Conservation (phyloP, 805 yeast species). For the Barnettozyma siamensis region DNA sequence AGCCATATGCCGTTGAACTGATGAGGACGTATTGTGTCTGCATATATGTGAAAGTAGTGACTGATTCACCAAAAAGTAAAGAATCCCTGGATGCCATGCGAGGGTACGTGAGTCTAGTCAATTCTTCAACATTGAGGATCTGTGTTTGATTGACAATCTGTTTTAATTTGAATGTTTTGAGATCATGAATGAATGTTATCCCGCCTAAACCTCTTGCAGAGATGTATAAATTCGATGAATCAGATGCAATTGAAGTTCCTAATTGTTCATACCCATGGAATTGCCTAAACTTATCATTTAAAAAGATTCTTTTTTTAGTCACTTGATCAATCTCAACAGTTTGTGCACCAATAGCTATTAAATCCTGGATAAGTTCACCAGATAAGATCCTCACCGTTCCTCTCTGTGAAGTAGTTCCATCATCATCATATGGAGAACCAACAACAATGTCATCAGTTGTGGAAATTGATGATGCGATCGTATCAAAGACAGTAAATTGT, state of each 20-base stretch:
- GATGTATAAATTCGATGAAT: constrained; percentile 26
- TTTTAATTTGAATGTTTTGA: constrained; percentile 13
- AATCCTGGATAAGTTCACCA: constrained; percentile 19
- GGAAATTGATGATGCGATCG: background rate
- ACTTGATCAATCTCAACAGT: constrained; percentile 11
- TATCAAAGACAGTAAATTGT: constrained; percentile 31
- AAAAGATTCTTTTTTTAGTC: background rate
- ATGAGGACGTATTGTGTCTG: constrained; percentile 13
- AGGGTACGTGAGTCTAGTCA: background rate
- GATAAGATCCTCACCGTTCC: constrained; percentile 33
- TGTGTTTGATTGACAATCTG: constrained; percentile 12
- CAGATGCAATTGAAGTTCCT: constrained; percentile 31
- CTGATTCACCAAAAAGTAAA: constrained; percentile 17
- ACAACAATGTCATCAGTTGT: constrained; percentile 32
- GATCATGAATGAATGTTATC: constrained; percentile 29
- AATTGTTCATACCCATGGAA: constrained; percentile 35
- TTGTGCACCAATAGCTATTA: constrained; percentile 5
- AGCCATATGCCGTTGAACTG: constrained; percentile 12
- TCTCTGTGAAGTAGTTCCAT: constrained; percentile 25
- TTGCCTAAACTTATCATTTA: constrained; percentile 4
- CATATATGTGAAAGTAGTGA: constrained; percentile 12
- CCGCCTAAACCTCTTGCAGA: constrained; percentile 34
- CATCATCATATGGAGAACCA: constrained; percentile 39
- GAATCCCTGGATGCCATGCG: constrained; percentile 12
- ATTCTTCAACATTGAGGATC: constrained; percentile 1